Evolutionary conservation across 176 grass and related monocot species (phyloP), one percentile per base, ranked within the genome.

Genomic region (Avena eriantha): DNA sequence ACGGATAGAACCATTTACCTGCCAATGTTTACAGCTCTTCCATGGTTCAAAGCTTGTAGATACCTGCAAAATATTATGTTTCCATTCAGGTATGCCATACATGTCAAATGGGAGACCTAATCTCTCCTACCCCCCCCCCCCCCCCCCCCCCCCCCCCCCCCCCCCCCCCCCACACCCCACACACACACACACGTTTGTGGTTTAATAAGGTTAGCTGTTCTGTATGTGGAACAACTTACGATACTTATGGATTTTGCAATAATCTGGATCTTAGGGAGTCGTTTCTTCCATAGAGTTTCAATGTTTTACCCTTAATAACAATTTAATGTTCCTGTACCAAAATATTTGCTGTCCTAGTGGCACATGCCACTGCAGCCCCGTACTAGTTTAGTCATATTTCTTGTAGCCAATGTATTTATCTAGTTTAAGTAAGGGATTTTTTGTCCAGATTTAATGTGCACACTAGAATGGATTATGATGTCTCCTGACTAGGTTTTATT

Each of bases 51-150:
- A 18, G 1, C 7, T 12, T 70, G 68, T 70, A 21, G 9, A 43
- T 16, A 35, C 68, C 68, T 70, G 35, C 8, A 43, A 43, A 21
- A 43, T 41, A 12, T 43, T 43, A 70, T 41, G 41, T 43, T 70
- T 45, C 69, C 36, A 70, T 18, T 70, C 68, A 70, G 68, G 68
- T 70, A 43, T 70, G 35, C 41, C 17, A 70, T 70, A 70, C 35
- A 70, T 70, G 21, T 43, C 35, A 8, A 70, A 19, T 36, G 65
- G 64, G 65, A 36, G 31, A 70, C 33, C 51, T 69, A 24, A 13
- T 51, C 49, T 51, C 49, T 50, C 10, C 48, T 50, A 12, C 49
- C 49, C 3, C 15, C 16, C 50, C 15, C 35, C 21, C 48, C 69
- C 50, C 65, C 3, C 29, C 29, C 29, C 29, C 29, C 29, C 2